Conservation (phyloP, 768 basidiomycete genomes). For the Erythrobasidium yunnanense region DNA sequence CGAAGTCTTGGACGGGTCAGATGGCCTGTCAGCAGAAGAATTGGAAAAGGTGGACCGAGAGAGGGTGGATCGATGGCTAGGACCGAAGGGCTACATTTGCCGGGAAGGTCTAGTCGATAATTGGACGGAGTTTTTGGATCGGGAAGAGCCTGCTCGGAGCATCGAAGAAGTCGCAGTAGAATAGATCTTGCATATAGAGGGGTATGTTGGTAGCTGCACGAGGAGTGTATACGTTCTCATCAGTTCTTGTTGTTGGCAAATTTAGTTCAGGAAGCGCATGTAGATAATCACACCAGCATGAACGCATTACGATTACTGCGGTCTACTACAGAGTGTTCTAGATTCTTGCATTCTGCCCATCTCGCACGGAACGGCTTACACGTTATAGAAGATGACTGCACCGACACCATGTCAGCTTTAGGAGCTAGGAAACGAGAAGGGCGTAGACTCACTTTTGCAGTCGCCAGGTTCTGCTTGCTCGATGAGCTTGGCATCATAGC, state of each 20-base stretch:
- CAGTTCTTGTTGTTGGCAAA: not conserved
- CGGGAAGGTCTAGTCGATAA: constrained; percentile 23
- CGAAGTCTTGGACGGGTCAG: constrained; percentile 51
- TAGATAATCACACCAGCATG: too few species aligned
- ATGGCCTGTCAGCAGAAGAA: constrained; percentile 12
- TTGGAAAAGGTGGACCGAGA: constrained; percentile 16
- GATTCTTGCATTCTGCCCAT: not conserved
- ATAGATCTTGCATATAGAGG: not conserved
- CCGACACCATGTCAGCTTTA: not conserved
- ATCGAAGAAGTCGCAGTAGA: not conserved
- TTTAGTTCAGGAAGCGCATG: too few species aligned
- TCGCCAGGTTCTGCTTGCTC: constrained; percentile 65
- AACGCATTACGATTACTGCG: too few species aligned
- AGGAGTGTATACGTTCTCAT: not conserved
- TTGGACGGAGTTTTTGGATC: constrained; percentile 13
- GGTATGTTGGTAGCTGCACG: not conserved
- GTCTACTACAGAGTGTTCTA: not conserved
- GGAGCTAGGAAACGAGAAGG: not conserved
- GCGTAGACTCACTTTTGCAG: not conserved
- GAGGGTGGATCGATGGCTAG: constrained; percentile 13
- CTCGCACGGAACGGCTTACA: not conserved
- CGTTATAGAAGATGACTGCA: constrained; percentile 15
- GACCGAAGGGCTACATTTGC: not conserved
- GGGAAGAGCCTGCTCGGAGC: not conserved
- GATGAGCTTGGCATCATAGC: constrained; percentile 59